A percentile compares a stretch with the other conserved stretches of the same genome.
Conservation (phyloP, 2,329 filamentous ascomycete genomes). For the Arthrinium puccinioides region DNA sequence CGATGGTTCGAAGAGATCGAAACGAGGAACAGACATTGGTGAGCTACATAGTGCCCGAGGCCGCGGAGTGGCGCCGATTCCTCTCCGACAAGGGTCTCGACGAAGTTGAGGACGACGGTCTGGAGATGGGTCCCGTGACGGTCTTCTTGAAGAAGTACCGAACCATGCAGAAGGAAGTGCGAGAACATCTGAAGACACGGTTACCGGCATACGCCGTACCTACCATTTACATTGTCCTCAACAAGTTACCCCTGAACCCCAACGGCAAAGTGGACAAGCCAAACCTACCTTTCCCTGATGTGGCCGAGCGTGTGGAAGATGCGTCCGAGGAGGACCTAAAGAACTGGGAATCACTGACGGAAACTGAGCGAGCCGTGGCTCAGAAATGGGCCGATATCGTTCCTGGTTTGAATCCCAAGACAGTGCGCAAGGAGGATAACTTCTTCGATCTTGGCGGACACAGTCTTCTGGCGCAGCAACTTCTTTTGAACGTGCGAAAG, state of each 20-base stretch:
- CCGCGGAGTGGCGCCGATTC: slow-evolving; percentile 65
- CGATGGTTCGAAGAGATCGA: slow-evolving; percentile 74
- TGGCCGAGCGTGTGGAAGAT: slow-evolving; percentile 50
- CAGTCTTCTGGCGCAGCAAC: slow-evolving; percentile 72
- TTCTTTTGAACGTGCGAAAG: slow-evolving; percentile 61
- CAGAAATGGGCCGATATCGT: slow-evolving; percentile 69
- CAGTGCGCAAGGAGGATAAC: slow-evolving; percentile 50
- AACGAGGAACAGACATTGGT: slow-evolving; percentile 82
- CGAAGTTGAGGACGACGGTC: slow-evolving; percentile 47
- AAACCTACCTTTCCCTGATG: slow-evolving; percentile 73
- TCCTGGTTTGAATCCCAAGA: slow-evolving; percentile 57
- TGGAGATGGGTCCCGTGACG: slow-evolving; percentile 32
- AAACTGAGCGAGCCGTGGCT: slow-evolving; percentile 62
- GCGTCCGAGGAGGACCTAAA: slow-evolving; percentile 34
- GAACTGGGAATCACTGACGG: slow-evolving; percentile 31
- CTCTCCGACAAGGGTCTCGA: slow-evolving; percentile 47
- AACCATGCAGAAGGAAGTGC: slow-evolving; percentile 39
- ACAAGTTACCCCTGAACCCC: slow-evolving; percentile 72
- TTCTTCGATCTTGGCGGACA: slow-evolving; percentile 82
- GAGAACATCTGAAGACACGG: slow-evolving; percentile 63
- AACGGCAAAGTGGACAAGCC: slow-evolving; percentile 81
- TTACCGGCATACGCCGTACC: slow-evolving; percentile 72
- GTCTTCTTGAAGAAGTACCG: slow-evolving; percentile 39
- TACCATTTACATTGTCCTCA: slow-evolving; percentile 64
- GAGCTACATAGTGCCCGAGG: slow-evolving; percentile 83